Conservation (phyloP, 345 rosid genomes). For the Eucalyptus victrix region DNA sequence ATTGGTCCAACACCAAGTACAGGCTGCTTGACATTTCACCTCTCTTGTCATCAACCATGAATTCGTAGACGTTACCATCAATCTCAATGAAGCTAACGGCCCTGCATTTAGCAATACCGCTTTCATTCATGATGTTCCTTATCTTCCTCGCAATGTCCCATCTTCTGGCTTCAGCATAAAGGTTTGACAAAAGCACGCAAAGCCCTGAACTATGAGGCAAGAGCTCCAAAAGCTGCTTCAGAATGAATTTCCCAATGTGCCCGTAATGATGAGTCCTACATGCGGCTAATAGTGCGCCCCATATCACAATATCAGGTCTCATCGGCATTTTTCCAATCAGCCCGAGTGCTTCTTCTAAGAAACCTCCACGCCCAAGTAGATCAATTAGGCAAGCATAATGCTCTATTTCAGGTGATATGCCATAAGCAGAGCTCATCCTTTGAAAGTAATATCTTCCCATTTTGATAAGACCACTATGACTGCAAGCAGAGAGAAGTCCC, state of each 20-base stretch:
- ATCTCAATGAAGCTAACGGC: constrained; percentile 22
- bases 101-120: constrained; percentile 5
- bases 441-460: constrained; percentile 6
- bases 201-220: constrained; percentile 14
- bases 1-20: constrained; percentile 5
- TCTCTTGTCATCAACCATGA: constrained; percentile 19
- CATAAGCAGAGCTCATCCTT: constrained; percentile 1
- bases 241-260: neutral
- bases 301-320: constrained; percentile 17
- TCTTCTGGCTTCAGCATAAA: constrained; percentile 8
- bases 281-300: constrained; percentile 22
- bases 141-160: constrained; percentile 15
- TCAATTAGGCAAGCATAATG: constrained; percentile 30
- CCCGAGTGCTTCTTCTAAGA: constrained; percentile 10
- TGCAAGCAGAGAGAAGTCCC: constrained; percentile 27
- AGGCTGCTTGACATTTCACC: neutral
- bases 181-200: constrained; percentile 19
- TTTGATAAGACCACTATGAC: constrained; percentile 21
- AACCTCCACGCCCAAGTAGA: constrained; percentile 21
- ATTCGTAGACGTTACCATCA: constrained; percentile 4
- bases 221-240: constrained; percentile 5
- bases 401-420: constrained; percentile 6
- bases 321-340: constrained; percentile 12
- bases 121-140: constrained; percentile 12
- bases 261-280: constrained; percentile 5